Evolutionary conservation across 345 rosid species (phyloP).

Genomic region (Eucalyptus fibrosa): DNA sequence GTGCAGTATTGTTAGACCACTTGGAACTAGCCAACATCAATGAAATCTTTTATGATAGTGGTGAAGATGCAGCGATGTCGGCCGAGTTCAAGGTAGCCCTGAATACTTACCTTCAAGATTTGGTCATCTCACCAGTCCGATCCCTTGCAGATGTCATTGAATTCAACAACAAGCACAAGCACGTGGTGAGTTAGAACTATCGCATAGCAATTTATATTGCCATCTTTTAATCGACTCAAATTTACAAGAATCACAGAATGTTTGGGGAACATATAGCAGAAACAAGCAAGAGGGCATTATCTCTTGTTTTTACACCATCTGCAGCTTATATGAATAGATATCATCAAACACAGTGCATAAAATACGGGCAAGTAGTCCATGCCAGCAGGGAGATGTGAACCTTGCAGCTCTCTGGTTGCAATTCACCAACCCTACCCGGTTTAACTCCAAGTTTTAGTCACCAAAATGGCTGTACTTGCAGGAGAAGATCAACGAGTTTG

Average conservation of each 20-base stretch:
- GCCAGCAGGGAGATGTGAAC: background rate
- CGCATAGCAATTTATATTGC: background rate
- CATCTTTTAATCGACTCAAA: background rate
- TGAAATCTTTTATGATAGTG: slow-evolving; percentile 6
- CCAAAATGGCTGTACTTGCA: background rate
- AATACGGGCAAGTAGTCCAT: background rate
- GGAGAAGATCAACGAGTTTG: slow-evolving; percentile 40
- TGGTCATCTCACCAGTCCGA: slow-evolving; percentile 39
- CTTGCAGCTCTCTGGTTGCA: background rate
- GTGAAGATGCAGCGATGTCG: slow-evolving; percentile 15
- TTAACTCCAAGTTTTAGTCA: background rate
- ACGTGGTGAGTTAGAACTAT: slow-evolving; percentile 10
- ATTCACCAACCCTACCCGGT: background rate
- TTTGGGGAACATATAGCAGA: background rate
- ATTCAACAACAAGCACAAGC: slow-evolving; percentile 25
- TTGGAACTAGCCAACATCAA: slow-evolving; percentile 23
- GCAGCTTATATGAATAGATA: background rate
- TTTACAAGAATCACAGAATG: background rate
- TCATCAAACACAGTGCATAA: background rate
- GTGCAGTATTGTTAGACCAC: slow-evolving; percentile 35
- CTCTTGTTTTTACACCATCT: background rate
- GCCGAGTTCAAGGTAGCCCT: slow-evolving; percentile 51
- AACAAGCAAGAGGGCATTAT: background rate
- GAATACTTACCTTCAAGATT: slow-evolving; percentile 28
- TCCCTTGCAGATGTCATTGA: slow-evolving; percentile 49